Evolutionary conservation across 225 moss, liverwort and hornwort species (phyloP), one percentile per base, ranked within the genome.

Genomic region (Physcomitrellopsis africana): DNA sequence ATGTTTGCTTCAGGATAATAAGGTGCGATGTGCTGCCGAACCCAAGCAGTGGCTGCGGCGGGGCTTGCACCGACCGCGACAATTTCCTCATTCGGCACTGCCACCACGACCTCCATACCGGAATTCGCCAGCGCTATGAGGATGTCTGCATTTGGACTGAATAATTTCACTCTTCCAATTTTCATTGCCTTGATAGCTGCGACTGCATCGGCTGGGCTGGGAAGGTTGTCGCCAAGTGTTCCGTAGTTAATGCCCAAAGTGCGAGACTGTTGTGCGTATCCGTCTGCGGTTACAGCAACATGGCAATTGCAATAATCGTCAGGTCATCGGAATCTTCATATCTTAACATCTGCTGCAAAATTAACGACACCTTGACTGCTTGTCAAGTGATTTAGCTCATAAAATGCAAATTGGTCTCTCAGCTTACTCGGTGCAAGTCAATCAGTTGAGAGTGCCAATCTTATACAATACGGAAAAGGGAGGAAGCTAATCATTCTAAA

Each of bases 241-340:
- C 86, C 86, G 48, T 80, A 82, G 60, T 86, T 86, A 51, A 86
- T 75, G 70, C 86, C 83, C 47, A 86, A 77, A 9, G 80, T 77
- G 47, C 26, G 63, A 17, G 70, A 58, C 29, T 77, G 76, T 68
- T 70, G 72, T 13, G 72, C 73, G 27, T 67, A 79, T 49, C 2
- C 51, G 10, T 22, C 70, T 69, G 63, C 63, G 52, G 59, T 13
- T 51, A 46, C 46, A 51, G n/a, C 18, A 13, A 41, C 20, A 72
- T 3, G n/a, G 32, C 32, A 37, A 54, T 37, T 14, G 23, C 19
- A 7, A 69, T 23, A 8, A 7, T 26, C 8, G 10, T 67, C 27
- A 67, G 51, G 17, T 51, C 67, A 54, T 19, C 18, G 19, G 68
- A 15, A 54, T 1, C 22, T 6, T 14, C 53, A 19, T 19, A 43